A percentile compares a stretch with the other conserved stretches of the same genome.
These are phyloP conservation scores for bread wheat (Triticum aestivum) DNA, from an alignment of 176 grass and related monocot species.

Conservation along the genomic window DNA sequence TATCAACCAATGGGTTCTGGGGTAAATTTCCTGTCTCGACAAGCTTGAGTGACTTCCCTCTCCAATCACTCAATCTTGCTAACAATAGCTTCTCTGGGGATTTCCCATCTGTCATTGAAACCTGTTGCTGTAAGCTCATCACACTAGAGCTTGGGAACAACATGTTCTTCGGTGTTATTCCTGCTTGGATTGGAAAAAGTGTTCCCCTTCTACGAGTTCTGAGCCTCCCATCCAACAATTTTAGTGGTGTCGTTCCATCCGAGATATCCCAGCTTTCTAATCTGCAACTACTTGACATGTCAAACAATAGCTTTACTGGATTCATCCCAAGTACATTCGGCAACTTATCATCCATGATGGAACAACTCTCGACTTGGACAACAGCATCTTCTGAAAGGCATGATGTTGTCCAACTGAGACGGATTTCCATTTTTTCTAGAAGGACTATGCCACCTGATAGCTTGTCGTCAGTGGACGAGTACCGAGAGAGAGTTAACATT, in stretches of 20 bases:
- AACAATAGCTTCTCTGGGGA: constrained; percentile 23
- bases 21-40: neutral
- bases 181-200: constrained; percentile 30
- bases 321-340: constrained; percentile 29
- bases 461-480: neutral
- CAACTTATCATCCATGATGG: constrained; percentile 36
- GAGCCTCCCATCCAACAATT: constrained; percentile 38
- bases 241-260: constrained; percentile 21
- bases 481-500: neutral
- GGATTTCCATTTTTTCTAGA: neutral
- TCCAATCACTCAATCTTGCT: neutral
- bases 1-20: neutral
- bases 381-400: neutral
- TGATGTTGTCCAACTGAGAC: neutral
- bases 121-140: no score
- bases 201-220: constrained; percentile 39
- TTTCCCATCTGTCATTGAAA: constrained; percentile 11
- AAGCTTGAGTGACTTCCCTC: neutral
- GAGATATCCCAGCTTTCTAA: constrained; percentile 21
- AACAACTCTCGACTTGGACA: neutral
- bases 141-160: constrained; percentile 31
- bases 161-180: constrained; percentile 32
- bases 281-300: constrained; percentile 48
- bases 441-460: neutral
- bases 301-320: constrained; percentile 38